Evolutionary conservation across 2,329 filamentous ascomycete species (phyloP).

Genomic region (Arthrinium phaeospermum): DNA sequence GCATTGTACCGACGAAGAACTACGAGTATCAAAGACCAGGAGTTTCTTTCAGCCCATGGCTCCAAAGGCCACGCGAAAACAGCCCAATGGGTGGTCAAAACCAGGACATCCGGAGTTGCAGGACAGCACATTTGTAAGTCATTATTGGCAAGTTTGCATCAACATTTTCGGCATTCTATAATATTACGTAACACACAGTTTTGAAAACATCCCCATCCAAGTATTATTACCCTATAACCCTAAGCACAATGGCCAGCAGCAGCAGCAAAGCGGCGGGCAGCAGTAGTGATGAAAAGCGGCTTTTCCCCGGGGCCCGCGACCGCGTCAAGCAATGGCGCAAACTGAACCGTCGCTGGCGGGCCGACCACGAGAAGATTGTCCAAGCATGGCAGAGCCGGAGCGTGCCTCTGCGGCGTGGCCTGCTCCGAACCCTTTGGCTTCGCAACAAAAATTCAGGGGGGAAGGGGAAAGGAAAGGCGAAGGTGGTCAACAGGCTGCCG

Average conservation of each 20-base stretch:
- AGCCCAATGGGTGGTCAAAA: not conserved
- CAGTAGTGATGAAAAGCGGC: not conserved
- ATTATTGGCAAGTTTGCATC: not conserved
- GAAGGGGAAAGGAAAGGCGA: not conserved
- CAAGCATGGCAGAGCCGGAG: not conserved
- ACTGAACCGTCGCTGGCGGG: not conserved
- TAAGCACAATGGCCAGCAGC: not conserved
- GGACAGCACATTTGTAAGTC: too few species aligned
- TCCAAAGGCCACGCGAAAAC: not conserved
- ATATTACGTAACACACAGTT: not conserved
- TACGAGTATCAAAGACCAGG: not conserved
- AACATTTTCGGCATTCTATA: not conserved
- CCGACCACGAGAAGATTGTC: not conserved
- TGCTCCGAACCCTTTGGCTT: not conserved
- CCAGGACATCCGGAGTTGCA: not conserved
- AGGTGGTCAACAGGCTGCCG: not conserved
- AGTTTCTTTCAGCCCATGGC: not conserved
- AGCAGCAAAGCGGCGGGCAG: not conserved
- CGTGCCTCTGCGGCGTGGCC: not conserved
- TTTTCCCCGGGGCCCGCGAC: not conserved
- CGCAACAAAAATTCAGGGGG: not conserved
- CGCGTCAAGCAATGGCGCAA: not conserved
- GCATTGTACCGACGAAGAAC: not conserved
- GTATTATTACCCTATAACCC: not conserved
- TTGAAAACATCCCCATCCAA: not conserved